These are phyloP conservation scores for Aschersonia sp. DNA, from an alignment of 2,329 filamentous ascomycete genomes.

Conservation along the genomic window DNA sequence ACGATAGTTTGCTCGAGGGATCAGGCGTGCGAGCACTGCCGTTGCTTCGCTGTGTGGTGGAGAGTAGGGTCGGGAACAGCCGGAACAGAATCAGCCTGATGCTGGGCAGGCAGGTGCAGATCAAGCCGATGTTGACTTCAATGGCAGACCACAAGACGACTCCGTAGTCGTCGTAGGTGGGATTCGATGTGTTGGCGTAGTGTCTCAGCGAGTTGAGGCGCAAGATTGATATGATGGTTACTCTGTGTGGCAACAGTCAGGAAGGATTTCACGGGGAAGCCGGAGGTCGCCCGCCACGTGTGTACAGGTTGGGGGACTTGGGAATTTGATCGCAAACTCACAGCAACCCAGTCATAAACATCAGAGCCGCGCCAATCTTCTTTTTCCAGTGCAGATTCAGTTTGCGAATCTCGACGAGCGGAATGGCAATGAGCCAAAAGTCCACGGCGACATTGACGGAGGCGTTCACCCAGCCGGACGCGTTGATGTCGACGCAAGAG, in stretches of 20 bases:
- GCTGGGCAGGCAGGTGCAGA: slow-evolving; percentile 17
- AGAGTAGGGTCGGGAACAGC: slow-evolving; percentile 13
- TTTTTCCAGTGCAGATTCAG: slow-evolving; percentile 3
- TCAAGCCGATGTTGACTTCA: slow-evolving; percentile 18
- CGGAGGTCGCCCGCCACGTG: too few species aligned
- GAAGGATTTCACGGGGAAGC: too few species aligned
- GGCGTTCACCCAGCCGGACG: background rate
- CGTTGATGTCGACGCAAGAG: background rate
- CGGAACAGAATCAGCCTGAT: slow-evolving; percentile 13
- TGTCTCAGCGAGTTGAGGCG: slow-evolving; percentile 13
- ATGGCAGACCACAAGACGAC: slow-evolving; percentile 15
- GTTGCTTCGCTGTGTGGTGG: background rate
- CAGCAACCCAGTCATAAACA: slow-evolving; percentile 2
- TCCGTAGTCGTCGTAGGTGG: slow-evolving; percentile 13
- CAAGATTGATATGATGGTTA: slow-evolving; percentile 16
- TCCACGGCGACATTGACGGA: background rate
- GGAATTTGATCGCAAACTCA: background rate
- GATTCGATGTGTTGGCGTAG: slow-evolving; percentile 12
- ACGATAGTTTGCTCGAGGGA: background rate
- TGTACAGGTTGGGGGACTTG: background rate
- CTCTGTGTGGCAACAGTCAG: slow-evolving; percentile 5
- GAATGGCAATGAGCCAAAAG: slow-evolving; percentile 1
- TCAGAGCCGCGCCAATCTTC: slow-evolving; percentile 1
- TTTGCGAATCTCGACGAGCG: slow-evolving; percentile 1
- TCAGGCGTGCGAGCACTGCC: background rate